A percentile compares a stretch with the other conserved stretches of the same genome.
Conservation (phyloP, 1,139 yeast species). For the Wickerhamiella infanticola region DNA sequence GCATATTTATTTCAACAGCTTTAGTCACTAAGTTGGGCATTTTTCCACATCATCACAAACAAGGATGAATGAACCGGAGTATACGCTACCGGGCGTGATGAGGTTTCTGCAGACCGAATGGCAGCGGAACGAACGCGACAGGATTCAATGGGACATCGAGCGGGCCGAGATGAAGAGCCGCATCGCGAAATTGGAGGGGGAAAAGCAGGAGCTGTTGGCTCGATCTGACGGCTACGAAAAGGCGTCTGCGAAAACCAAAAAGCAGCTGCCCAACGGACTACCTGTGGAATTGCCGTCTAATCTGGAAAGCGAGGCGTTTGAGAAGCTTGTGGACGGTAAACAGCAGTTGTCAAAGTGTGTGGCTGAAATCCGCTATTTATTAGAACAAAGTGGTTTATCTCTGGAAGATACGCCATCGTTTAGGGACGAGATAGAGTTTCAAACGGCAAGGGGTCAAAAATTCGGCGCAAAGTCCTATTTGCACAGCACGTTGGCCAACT, state of each 20-base stretch:
- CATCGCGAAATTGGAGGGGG: constrained; percentile 28
- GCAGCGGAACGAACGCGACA: constrained; percentile 39
- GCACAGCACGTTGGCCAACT: constrained; percentile 5
- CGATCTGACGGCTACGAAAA: constrained; percentile 18
- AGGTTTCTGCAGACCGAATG: constrained; percentile 42
- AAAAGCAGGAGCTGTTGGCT: constrained; percentile 23
- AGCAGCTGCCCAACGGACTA: not conserved
- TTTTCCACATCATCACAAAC: no score
- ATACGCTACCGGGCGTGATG: constrained; percentile 36
- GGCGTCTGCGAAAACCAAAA: constrained; percentile 4
- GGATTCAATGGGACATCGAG: constrained; percentile 42
- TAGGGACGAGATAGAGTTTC: not conserved
- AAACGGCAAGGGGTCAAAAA: not conserved
- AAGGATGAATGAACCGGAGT: constrained; percentile 9
- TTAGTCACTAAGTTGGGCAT: no score
- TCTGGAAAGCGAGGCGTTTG: constrained; percentile 11
- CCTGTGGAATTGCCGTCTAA: not conserved
- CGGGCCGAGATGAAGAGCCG: constrained; percentile 36
- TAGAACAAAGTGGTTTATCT: constrained; percentile 17
- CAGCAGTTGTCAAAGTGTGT: constrained; percentile 24
- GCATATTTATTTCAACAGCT: not conserved
- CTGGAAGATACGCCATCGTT: constrained; percentile 1
- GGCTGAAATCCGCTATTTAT: constrained; percentile 23
- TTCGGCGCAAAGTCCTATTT: constrained; percentile 4
- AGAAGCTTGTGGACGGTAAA: constrained; percentile 20